Evolutionary conservation across 164 flowering plant species (phyloP), one percentile per base, ranked within the genome.

Genomic region (Stephania cephalantha): DNA sequence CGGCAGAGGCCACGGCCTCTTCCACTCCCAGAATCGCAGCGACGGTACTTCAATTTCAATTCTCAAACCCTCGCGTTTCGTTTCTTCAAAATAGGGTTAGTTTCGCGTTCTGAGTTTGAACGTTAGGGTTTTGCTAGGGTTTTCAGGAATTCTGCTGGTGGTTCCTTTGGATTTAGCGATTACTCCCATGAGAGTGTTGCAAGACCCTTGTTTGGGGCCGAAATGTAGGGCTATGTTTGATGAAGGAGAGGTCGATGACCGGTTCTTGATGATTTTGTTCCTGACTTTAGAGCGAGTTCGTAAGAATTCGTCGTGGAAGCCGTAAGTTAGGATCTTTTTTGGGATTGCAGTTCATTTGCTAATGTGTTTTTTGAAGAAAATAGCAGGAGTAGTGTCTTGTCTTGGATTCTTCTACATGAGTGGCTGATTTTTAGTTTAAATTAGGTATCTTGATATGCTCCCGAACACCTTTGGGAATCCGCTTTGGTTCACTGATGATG

Each of bases 221-320:
- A 93, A 87, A 76, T 96, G 99, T 80, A 85, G 95, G 81, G 88
- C 94, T 9, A 84, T 94, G 93, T 88, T 87, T 73, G 93, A 89
- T 77, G 94, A 88, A 84, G 99, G 97, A 31, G 91, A 92, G 70
- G 97, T 96, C 12, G 99, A 96, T 86, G 99, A 96, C 74, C 84
- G 99, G 70, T 91, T 96, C 76, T 82, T 96, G 82, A 89, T 92
- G 81, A 87, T 85, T 72, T 79, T 94, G 64, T 94, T 90, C 79
- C 85, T 96, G 18, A 88, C 86, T 1, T 85, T 96, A 73, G 97
- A 96, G 79, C 97, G 93, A 17, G 85, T 91, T 29, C 87, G 95
- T n/a, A 88, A 85, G 76, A 88, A 94, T 77, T 96, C 99, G 30
- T 75, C 97, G 2, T 96, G 99, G 99, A 92, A 92, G 70, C 97